Evolutionary conservation across 2,329 filamentous ascomycete species (phyloP).

Genomic region (Aspergillus candidus): DNA sequence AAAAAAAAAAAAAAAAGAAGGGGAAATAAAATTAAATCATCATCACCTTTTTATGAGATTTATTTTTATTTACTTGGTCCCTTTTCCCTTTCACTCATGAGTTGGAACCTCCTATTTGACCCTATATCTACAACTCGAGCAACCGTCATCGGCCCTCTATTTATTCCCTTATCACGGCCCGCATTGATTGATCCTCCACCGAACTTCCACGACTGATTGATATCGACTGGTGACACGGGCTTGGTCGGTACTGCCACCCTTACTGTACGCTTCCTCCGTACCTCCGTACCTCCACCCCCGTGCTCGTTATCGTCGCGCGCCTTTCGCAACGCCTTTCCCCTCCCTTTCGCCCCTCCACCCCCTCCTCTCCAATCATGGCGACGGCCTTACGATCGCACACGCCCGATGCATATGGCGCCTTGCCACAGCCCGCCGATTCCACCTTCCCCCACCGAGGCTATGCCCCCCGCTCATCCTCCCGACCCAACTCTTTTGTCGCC

Average conservation of each 20-base stretch:
- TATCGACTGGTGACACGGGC: slow-evolving; percentile 9
- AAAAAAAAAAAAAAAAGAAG: too few relatives aligned
- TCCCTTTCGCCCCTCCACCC: slow-evolving; percentile 11
- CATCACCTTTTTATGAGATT: neutral
- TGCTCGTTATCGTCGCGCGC: neutral
- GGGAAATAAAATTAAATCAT: too few relatives aligned
- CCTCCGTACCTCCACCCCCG: slow-evolving; percentile 4
- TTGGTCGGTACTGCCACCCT: slow-evolving; percentile 13
- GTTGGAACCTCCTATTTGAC: slow-evolving; percentile 3
- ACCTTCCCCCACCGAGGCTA: slow-evolving; percentile 28
- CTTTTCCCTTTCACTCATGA: slow-evolving; percentile 1
- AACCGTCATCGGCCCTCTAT: slow-evolving; percentile 5
- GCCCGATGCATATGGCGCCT: slow-evolving; percentile 31
- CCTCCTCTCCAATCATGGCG: slow-evolving; percentile 27
- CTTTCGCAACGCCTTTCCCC: neutral
- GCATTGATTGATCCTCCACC: neutral
- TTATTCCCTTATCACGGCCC: slow-evolving; percentile 8
- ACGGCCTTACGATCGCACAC: slow-evolving; percentile 35
- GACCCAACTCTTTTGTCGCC: slow-evolving; percentile 38
- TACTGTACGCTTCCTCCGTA: slow-evolving; percentile 4
- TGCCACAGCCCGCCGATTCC: slow-evolving; percentile 25
- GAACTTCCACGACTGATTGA: neutral
- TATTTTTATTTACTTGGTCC: slow-evolving; percentile 4
- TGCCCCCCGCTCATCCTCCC: slow-evolving; percentile 28
- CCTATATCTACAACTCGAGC: slow-evolving; percentile 2